Conservation (phyloP, 78 protist genomes). For the Speleostelium caveatum region DNA sequence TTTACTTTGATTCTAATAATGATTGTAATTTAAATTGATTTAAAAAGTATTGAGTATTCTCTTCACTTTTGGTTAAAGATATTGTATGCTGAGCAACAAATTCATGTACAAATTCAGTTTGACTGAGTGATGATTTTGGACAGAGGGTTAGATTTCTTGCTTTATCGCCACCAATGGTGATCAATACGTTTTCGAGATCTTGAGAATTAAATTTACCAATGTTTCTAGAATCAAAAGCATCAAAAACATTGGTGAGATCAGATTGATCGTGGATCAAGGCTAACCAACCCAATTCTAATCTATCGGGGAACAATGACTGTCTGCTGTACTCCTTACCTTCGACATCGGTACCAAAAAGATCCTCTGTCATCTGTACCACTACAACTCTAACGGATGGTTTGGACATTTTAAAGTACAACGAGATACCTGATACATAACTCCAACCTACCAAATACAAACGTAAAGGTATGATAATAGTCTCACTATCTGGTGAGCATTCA, state of each 20-base stretch:
- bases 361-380: slow-evolving; percentile 71
- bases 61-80: neutral
- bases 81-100: neutral
- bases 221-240: slow-evolving; percentile 60
- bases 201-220: slow-evolving; percentile 54
- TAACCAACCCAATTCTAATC: slow-evolving; percentile 72
- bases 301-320: slow-evolving; percentile 70
- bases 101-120: slow-evolving; percentile 71
- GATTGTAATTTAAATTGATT: slow-evolving; percentile 42
- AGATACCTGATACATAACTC: slow-evolving; percentile 51
- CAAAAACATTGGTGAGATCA: slow-evolving; percentile 62
- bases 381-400: slow-evolving; percentile 29
- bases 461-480: slow-evolving; percentile 54
- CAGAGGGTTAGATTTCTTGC: neutral
- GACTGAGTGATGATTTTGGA: slow-evolving; percentile 45
- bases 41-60: neutral
- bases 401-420: slow-evolving; percentile 12
- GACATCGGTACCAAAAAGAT: slow-evolving; percentile 50
- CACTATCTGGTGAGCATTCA: slow-evolving; percentile 41
- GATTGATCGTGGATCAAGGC: slow-evolving; percentile 71
- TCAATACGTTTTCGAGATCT: slow-evolving; percentile 5
- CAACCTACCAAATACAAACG: slow-evolving; percentile 53
- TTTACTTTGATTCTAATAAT: slow-evolving; percentile 3
- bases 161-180: slow-evolving; percentile 45
- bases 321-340: slow-evolving; percentile 65